Conservation (phyloP, 441 rosid genomes). For the Dalechampia spathulata region DNA sequence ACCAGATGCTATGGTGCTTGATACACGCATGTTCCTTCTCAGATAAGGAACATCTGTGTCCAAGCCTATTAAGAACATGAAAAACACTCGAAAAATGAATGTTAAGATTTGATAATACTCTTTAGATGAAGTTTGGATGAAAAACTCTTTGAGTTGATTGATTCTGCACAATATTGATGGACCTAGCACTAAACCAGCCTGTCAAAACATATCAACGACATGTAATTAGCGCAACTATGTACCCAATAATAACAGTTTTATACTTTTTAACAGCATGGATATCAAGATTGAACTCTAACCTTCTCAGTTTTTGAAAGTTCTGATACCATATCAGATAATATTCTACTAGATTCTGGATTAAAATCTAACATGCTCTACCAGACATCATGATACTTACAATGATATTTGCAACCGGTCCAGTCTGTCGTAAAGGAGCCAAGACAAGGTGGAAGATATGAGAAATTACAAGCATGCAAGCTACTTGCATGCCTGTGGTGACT, state of each 20-base stretch:
- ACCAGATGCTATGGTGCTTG: constrained; percentile 36
- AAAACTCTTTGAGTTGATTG: constrained; percentile 28
- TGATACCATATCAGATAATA: too few relatives aligned
- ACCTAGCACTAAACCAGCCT: constrained; percentile 81
- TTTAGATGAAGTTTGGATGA: constrained; percentile 46
- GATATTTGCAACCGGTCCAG: constrained; percentile 65
- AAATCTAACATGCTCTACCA: neutral
- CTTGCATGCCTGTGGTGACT: constrained; percentile 41
- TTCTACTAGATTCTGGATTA: too few relatives aligned
- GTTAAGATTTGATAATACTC: constrained; percentile 43
- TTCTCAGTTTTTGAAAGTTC: too few relatives aligned
- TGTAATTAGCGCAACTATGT: neutral
- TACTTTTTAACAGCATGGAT: too few relatives aligned
- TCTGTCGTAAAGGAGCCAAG: constrained; percentile 56
- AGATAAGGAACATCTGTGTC: constrained; percentile 53
- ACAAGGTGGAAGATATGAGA: constrained; percentile 57
- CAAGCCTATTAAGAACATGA: constrained; percentile 81
- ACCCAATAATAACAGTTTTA: too few relatives aligned
- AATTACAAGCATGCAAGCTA: constrained; percentile 51
- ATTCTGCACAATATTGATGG: constrained; percentile 65
- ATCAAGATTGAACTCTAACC: too few relatives aligned
- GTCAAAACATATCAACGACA: constrained; percentile 2
- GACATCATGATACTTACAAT: constrained; percentile 24
- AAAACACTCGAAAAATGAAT: constrained; percentile 44
- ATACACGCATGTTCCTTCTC: constrained; percentile 37